phyloP scores from a whole-genome alignment of 202 grass and related monocot genomes.

The Dendrocalamus latiflorus region DNA sequence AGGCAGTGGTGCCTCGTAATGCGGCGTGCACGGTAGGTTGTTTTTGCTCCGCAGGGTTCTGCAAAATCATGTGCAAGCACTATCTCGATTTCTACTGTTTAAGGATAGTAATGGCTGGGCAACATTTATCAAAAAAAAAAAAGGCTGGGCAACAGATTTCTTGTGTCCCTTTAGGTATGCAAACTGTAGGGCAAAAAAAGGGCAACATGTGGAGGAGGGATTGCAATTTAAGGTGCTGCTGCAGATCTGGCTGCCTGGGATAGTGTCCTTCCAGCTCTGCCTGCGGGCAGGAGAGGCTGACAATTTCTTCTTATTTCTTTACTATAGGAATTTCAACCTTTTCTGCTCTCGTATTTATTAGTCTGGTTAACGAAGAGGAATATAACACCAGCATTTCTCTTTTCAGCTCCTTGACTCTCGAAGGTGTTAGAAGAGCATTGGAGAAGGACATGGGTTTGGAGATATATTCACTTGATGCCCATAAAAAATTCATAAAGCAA shows the following conservation, averaged over 20 bases:
- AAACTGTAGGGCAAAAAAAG: background rate
- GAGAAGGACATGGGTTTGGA: conserved; percentile 74
- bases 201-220: background rate
- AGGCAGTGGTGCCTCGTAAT: background rate
- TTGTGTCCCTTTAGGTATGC: background rate
- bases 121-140: no score
- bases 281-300: background rate
- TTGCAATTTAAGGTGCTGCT: background rate
- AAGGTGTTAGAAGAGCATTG: conserved; percentile 80
- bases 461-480: conserved; percentile 66
- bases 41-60: background rate
- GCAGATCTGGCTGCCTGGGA: background rate
- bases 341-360: conserved; percentile 4
- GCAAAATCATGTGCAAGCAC: background rate
- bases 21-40: background rate
- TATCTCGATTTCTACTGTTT: background rate
- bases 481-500: conserved; percentile 80
- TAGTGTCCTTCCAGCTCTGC: background rate
- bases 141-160: background rate
- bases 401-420: conserved; percentile 82
- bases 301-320: background rate
- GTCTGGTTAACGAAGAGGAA: background rate
- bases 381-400: conserved; percentile 10
- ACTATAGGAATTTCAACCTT: background rate
- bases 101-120: background rate